phyloP scores from a whole-genome alignment of 2,329 filamentous ascomycete species.

The Scleromitrula shiraiana region DNA sequence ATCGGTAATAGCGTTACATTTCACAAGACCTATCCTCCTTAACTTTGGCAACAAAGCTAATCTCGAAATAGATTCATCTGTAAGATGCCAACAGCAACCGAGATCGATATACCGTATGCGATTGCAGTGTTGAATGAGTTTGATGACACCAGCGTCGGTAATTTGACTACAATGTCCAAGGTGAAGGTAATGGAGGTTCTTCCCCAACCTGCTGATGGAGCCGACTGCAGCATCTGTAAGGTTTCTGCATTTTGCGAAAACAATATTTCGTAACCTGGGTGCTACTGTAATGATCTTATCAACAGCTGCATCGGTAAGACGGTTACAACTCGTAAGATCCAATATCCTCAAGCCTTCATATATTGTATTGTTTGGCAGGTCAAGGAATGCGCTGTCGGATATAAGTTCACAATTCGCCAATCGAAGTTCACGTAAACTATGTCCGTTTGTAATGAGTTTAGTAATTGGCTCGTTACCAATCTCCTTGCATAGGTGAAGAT shows the following conservation, averaged over 20 bases:
- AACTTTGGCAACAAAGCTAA: constrained; percentile 85
- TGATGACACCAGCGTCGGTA: constrained; percentile 80
- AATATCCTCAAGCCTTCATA: constrained; percentile 90
- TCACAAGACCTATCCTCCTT: constrained; percentile 89
- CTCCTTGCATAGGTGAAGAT: constrained; percentile 75
- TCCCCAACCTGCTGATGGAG: constrained; percentile 81
- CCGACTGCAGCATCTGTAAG: constrained; percentile 85
- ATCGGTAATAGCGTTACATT: constrained; percentile 86
- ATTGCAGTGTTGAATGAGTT: constrained; percentile 77
- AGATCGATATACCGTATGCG: constrained; percentile 95
- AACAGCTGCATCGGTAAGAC: constrained; percentile 78
- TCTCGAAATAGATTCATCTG: constrained; percentile 76
- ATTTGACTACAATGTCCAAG: constrained; percentile 88
- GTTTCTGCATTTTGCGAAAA: constrained; percentile 87
- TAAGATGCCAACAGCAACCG: constrained; percentile 86
- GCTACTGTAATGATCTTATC: constrained; percentile 81
- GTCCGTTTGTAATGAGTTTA: constrained; percentile 67
- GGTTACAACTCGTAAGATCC: constrained; percentile 81
- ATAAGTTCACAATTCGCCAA: constrained; percentile 79
- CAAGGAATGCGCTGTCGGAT: constrained; percentile 80
- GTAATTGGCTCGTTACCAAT: constrained; percentile 81
- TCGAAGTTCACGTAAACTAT: constrained; percentile 81
- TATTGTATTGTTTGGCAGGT: constrained; percentile 56
- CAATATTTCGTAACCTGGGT: constrained; percentile 82
- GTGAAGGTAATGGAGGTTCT: constrained; percentile 95